Conservation (phyloP, 768 basidiomycete genomes). For the Cystofilobasidium macerans region DNA sequence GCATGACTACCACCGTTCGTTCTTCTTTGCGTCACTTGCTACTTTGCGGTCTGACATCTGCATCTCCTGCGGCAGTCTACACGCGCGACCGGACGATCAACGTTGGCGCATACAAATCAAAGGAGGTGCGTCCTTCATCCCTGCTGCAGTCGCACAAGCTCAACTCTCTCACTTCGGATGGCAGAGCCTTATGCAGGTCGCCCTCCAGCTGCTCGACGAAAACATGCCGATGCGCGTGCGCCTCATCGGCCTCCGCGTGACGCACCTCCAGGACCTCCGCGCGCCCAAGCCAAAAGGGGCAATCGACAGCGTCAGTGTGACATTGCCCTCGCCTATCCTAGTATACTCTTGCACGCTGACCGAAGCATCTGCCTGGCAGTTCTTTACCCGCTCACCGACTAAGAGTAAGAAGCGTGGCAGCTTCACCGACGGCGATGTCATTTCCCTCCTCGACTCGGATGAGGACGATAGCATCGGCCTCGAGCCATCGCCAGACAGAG, state of each 20-base stretch:
- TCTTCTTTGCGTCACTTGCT: neutral
- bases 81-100: constrained; percentile 70
- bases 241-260: constrained; percentile 76
- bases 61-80: constrained; percentile 47
- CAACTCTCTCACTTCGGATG: neutral
- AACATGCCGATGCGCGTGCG: constrained; percentile 71
- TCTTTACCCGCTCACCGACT: constrained; percentile 40
- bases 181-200: constrained; percentile 45
- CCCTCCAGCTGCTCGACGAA: constrained; percentile 65
- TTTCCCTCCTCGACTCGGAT: constrained; percentile 15
- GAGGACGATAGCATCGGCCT: neutral
- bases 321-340: neutral
- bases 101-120: constrained; percentile 61
- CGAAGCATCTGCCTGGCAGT: constrained; percentile 47
- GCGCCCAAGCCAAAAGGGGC: constrained; percentile 48
- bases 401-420: constrained; percentile 38
- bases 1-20: constrained; percentile 69
- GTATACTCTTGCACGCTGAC: no score
- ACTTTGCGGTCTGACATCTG: neutral
- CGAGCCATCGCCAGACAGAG: neutral
- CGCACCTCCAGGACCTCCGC: constrained; percentile 73
- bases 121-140: constrained; percentile 57
- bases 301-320: constrained; percentile 55
- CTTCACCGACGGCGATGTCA: neutral
- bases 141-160: neutral